Evolutionary conservation across 768 basidiomycete species (phyloP).

Genomic region (Lactarius sanguifluus): DNA sequence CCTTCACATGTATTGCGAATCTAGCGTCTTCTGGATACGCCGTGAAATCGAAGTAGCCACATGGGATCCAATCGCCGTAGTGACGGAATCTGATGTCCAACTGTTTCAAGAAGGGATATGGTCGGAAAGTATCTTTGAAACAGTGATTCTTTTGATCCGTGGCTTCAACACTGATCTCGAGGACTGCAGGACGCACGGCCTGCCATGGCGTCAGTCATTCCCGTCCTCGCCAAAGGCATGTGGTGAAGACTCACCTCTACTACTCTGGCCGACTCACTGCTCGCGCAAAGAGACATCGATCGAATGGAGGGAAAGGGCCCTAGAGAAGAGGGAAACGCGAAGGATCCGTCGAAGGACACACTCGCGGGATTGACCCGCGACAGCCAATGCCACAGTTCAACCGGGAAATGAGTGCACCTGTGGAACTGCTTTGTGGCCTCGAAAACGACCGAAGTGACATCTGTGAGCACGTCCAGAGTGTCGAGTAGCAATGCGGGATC

Average conservation of each 20-base stretch:
- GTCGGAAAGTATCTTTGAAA: background rate
- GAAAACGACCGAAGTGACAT: constrained; percentile 10
- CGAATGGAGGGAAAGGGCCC: background rate
- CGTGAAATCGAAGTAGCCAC: constrained; percentile 11
- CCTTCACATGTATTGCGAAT: constrained; percentile 1
- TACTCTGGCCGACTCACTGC: background rate
- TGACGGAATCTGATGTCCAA: background rate
- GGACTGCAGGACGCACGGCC: background rate
- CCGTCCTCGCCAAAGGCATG: background rate
- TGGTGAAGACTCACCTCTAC: background rate
- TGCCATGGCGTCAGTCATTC: background rate
- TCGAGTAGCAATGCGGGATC: background rate
- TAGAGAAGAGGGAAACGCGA: background rate
- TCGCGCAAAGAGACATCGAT: background rate
- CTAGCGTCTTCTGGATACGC: background rate
- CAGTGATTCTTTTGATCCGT: background rate
- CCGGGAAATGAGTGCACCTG: background rate
- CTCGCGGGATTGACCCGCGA: background rate
- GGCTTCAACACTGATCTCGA: background rate
- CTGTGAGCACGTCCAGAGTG: background rate
- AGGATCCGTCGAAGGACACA: constrained; percentile 9
- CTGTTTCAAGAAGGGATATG: constrained; percentile 10
- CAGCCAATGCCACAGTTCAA: constrained; percentile 12
- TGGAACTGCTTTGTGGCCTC: background rate
- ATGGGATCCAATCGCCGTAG: background rate